Evolutionary conservation across 495 filamentous ascomycete species (phyloP), one percentile per base, ranked within the genome.

Genomic region (Neurospora intermedia): DNA sequence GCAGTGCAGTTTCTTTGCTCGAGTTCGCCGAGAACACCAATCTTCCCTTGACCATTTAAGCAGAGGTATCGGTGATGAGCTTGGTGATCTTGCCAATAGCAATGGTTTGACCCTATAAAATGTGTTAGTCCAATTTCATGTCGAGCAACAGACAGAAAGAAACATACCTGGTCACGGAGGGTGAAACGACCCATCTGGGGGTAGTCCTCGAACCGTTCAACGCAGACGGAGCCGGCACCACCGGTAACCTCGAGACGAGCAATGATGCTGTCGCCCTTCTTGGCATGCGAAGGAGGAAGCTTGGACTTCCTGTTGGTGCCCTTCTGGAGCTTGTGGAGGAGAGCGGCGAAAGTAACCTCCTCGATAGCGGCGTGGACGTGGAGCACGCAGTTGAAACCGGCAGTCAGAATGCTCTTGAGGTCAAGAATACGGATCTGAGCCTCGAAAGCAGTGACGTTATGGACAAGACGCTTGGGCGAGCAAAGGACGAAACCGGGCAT

Each of bases 401-500:
- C 83, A 10, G 81, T 91, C 4, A 99, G 87, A 82, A 99, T 99
- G 78, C 84, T 92, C 89, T 97, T 97, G 43, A 99, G 85, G 73
- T 99, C 96, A n/a, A 99, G 83, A 69, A 98, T 91, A 69, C 92
- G 88, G 77, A 99, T 97, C 84, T 99, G 97, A 9, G 96, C 96
- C 83, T 99, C 96, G 75, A 99, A 99, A 41, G 91, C 84, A 43
- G 86, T 82, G 23, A 99, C 96, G 78, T 91, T 94, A 81, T 98
- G 91, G 6, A 98, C 96, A 9, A 93, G 89, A 73, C 95, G 91
- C 84, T 94, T 94, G 16, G 92, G 90, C 23, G 93, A 94, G 85
- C 96, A 97, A 18, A 99, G 89, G 42, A 99, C 96, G 83, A 97
- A 99, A 38, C 96, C 96, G 16, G 95, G 94, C 73, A 94, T 84